Evolutionary conservation across 2,329 filamentous ascomycete species (phyloP), one percentile per base, ranked within the genome.

Genomic region (Colletotrichum zoysiae): DNA sequence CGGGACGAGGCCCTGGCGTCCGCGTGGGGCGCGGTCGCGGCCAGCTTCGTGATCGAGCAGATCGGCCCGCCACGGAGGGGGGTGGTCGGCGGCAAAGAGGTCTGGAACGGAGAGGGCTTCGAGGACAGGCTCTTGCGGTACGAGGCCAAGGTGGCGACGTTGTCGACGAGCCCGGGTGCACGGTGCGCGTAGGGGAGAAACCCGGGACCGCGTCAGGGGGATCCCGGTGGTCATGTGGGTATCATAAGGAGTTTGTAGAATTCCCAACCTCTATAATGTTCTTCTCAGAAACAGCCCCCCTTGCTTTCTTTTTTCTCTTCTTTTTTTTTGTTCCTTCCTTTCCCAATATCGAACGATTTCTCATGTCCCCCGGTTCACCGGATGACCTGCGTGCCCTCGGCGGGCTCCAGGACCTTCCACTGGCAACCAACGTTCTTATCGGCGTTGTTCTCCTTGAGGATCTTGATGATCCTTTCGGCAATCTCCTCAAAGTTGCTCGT

Each of bases 401-500:
- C 95, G 11, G 95, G 95, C 82, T 97, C 93, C 55, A 99, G 86
- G 51, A 98, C 82, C 81, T 93, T 92, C 95, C 95, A 98, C 75
- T 91, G 86, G 83, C 95, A 98, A 38, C 87, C 87, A 77, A 98
- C 94, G 75, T 88, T 85, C 81, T 94, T 84, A 74, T 84, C 81
- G 64, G 81, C 76, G 69, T 85, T 85, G 74, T 82, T 88, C 77
- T 88, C 82, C 76, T 89, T 88, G 84, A 98, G 95, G 77, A 90
- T 89, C 44, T 86, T 83, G 73, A 97, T 90, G 76, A 97, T 94
- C 78, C 90, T 89, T 62, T 90, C 84, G 3, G 96, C 95, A 76
- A 99, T 98, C 70, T 90, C 87, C 72, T 95, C 92, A 79, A 98
- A 98, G 83, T 97, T 93, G 76, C 91, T 88, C 2, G 95, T 98